phyloP scores from a whole-genome alignment of 345 rosid genomes.

The Populus tremula region DNA sequence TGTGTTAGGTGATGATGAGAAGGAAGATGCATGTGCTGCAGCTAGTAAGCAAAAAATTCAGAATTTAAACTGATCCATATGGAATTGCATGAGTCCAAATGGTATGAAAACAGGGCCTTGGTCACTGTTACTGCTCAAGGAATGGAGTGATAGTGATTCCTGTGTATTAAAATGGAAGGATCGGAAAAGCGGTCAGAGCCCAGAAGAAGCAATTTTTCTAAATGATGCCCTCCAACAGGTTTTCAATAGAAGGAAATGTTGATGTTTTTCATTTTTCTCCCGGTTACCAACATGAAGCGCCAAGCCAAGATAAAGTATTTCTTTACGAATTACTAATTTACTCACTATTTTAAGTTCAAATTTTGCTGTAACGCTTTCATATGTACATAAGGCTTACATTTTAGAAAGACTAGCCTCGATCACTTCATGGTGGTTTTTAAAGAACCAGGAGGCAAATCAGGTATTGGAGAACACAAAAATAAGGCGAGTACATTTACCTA shows the following conservation, averaged over 20 bases:
- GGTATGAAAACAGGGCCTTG: slow-evolving; percentile 16
- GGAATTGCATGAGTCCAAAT: slow-evolving; percentile 4
- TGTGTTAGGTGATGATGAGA: slow-evolving; percentile 13
- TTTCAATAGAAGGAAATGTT: neutral
- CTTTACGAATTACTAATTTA: no score
- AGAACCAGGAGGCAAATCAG: no score
- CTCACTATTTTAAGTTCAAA: no score
- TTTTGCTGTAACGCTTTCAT: no score
- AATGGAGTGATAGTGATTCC: slow-evolving; percentile 2
- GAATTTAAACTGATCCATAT: neutral
- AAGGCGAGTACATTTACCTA: no score
- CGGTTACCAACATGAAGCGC: no score
- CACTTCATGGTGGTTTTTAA: no score
- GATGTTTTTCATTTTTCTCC: neutral
- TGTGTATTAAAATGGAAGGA: neutral
- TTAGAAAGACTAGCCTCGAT: no score
- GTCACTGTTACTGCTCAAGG: slow-evolving; percentile 11
- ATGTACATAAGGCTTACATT: no score
- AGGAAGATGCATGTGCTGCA: neutral
- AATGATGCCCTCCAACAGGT: neutral
- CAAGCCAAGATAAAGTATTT: no score
- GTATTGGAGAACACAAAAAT: no score
- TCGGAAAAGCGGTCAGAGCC: slow-evolving; percentile 13
- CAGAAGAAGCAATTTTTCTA: slow-evolving; percentile 16
- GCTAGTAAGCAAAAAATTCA: neutral